A percentile compares a stretch with the other conserved stretches of the same genome.
Conservation (phyloP, 23 red algal genomes). For the Gracilaria caudata region DNA sequence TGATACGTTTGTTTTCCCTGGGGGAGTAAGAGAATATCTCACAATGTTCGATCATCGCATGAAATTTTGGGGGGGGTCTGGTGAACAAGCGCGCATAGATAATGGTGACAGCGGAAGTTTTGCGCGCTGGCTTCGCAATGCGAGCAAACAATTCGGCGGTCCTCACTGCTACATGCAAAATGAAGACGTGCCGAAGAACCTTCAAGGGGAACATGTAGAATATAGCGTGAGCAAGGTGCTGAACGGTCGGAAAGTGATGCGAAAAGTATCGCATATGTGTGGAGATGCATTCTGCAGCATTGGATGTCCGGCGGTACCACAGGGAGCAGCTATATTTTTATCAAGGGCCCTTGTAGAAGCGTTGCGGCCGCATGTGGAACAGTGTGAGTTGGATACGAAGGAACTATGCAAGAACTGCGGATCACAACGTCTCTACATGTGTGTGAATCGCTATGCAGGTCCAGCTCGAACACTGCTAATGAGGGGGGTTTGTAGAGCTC, state of each 20-base stretch:
- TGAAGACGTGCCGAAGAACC: constrained; percentile 48
- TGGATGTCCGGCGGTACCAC: constrained; percentile 86
- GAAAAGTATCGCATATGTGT: constrained; percentile 72
- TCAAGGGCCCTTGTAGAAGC: constrained; percentile 77
- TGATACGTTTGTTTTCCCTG: constrained; percentile 86
- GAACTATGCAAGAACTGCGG: constrained; percentile 82
- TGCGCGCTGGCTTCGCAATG: constrained; percentile 49
- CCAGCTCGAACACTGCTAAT: constrained; percentile 46
- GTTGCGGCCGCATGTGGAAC: constrained; percentile 76
- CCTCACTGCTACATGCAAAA: constrained; percentile 55
- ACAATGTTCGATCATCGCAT: constrained; percentile 53
- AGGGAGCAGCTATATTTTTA: constrained; percentile 83
- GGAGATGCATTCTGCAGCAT: constrained; percentile 72
- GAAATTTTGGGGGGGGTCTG: constrained; percentile 78
- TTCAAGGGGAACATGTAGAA: constrained; percentile 39
- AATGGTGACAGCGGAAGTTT: constrained; percentile 86
- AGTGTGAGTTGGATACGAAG: constrained; percentile 78
- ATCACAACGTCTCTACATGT: constrained; percentile 96
- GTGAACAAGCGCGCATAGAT: constrained; percentile 87
- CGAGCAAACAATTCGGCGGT: constrained; percentile 47
- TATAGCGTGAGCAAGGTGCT: constrained; percentile 46
- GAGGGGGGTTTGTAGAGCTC: constrained; percentile 67
- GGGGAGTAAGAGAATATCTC: constrained; percentile 48
- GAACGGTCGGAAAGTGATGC: constrained; percentile 45
- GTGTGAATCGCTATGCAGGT: constrained; percentile 68